Conservation (phyloP, 495 filamentous ascomycete genomes). For the Penicillium flavigenum region DNA sequence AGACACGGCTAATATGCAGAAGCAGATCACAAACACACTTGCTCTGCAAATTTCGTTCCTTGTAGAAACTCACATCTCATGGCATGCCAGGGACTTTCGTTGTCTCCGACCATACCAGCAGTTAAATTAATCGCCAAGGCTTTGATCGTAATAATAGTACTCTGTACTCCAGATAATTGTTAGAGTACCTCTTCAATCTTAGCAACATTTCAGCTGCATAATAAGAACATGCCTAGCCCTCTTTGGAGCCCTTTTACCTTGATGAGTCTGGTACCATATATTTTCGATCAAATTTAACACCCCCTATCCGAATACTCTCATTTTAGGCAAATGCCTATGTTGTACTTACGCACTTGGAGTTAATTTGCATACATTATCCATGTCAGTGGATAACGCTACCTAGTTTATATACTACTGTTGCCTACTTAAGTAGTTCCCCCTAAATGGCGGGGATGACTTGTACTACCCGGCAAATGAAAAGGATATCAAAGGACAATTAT, state of each 20-base stretch:
- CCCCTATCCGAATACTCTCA: conserved; percentile 6
- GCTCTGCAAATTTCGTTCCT: conserved; percentile 9
- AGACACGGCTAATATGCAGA: conserved; percentile 18
- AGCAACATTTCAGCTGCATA: not conserved
- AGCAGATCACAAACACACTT: conserved; percentile 21
- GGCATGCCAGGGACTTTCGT: conserved; percentile 20
- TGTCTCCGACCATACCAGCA: not conserved
- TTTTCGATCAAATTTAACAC: conserved; percentile 18
- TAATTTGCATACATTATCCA: not conserved
- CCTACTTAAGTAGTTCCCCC: not conserved
- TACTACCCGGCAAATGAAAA: not conserved
- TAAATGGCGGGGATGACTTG: conserved; percentile 8
- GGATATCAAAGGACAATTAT: conserved; percentile 8
- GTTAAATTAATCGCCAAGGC: not conserved
- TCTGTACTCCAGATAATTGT: conserved; percentile 1
- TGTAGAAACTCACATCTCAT: conserved; percentile 9
- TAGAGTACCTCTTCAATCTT: not conserved
- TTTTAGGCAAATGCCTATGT: not conserved
- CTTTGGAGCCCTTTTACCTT: conserved; percentile 17
- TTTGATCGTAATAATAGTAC: not conserved
- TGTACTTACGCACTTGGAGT: not conserved
- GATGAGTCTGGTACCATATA: conserved; percentile 15
- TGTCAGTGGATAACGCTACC: not conserved
- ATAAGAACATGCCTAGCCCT: not conserved
- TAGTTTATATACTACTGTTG: not conserved